Percentiles rank a stretch among this genome's conserved stretches.
These are phyloP conservation scores for Trichosanthes truncata DNA, from an alignment of 306 rosid species.

Conservation along the genomic window DNA sequence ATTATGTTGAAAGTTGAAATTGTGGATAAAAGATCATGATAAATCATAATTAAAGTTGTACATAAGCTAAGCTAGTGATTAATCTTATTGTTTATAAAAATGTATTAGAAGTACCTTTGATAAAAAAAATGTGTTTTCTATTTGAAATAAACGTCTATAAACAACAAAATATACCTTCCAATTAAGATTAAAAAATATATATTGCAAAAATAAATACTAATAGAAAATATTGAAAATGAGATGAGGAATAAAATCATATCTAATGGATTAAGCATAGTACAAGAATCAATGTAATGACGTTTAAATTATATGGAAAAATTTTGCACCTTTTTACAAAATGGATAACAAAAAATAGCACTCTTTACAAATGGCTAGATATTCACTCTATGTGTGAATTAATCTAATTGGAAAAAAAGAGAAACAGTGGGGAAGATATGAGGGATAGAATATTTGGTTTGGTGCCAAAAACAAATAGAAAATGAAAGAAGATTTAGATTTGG, in stretches of 20 bases:
- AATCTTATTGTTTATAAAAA: too few species aligned
- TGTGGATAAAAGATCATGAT: neutral
- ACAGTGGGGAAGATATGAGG: neutral
- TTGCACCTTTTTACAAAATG: neutral
- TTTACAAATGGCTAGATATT: neutral
- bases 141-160: neutral
- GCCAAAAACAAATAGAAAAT: neutral
- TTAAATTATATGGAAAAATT: neutral
- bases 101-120: neutral
- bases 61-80: too few species aligned
- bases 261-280: neutral
- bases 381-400: neutral
- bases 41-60: neutral
- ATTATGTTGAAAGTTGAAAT: neutral
- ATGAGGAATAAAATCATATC: conserved; percentile 2
- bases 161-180: neutral
- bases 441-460: neutral
- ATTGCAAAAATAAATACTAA: neutral
- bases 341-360: neutral
- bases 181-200: neutral
- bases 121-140: neutral
- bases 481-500: neutral
- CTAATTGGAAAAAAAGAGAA: neutral
- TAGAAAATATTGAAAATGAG: neutral
- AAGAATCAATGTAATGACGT: neutral